Evolutionary conservation across 2,329 filamentous ascomycete species (phyloP).

Genomic region (Microthyrium microscopicum): DNA sequence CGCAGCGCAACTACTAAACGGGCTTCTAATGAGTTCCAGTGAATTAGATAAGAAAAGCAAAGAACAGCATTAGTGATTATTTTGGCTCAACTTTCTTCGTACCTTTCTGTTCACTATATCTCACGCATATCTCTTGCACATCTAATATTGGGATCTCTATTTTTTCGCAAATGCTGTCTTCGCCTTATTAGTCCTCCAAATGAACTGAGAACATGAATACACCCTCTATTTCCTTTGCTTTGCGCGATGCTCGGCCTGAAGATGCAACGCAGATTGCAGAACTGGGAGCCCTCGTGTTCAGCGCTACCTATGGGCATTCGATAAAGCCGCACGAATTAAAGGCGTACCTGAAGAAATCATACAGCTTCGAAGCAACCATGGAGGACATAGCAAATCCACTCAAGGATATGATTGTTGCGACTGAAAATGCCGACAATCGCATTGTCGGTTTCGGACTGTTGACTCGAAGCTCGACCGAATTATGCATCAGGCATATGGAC

Average conservation of each 20-base stretch:
- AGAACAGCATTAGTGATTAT: too few species aligned
- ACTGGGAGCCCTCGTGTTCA: conserved; percentile 1
- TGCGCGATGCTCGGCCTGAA: background rate
- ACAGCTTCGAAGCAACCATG: background rate
- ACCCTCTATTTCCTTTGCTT: too few species aligned
- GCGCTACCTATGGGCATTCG: background rate
- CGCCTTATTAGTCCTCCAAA: too few species aligned
- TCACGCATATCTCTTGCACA: too few species aligned
- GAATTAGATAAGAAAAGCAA: too few species aligned
- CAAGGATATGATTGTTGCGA: conserved; percentile 3
- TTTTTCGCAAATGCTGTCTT: too few species aligned
- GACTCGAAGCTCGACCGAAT: conserved; percentile 21
- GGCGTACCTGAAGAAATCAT: background rate
- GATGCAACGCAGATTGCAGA: background rate
- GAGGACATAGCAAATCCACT: background rate
- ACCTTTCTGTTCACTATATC: too few species aligned
- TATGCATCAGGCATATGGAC: conserved; percentile 19
- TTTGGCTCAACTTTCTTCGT: too few species aligned
- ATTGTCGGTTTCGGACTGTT: conserved; percentile 27
- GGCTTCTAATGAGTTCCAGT: too few species aligned
- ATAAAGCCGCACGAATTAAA: background rate
- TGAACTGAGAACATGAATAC: too few species aligned
- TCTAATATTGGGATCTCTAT: too few species aligned
- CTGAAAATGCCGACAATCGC: conserved; percentile 3
- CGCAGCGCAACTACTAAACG: too few species aligned